Conservation (phyloP, 441 rosid species). For the Erysimum cheiri region DNA sequence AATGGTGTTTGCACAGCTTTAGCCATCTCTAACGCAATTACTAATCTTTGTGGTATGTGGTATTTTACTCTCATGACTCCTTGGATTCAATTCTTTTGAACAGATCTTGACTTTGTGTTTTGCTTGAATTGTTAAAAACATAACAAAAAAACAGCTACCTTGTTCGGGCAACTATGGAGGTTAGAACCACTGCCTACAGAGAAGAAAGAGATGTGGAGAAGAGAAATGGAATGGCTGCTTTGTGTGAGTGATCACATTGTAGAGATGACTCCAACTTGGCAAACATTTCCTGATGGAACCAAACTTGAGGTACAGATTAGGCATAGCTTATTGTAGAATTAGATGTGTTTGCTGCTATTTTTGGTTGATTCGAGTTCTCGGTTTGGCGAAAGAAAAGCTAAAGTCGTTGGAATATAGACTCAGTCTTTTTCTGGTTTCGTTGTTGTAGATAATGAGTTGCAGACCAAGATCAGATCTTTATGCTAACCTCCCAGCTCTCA, state of each 20-base stretch:
- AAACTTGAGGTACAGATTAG: slow-evolving; percentile 76
- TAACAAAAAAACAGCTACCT: slow-evolving; percentile 62
- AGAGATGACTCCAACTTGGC: slow-evolving; percentile 89
- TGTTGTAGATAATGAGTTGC: slow-evolving; percentile 90
- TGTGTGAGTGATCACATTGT: slow-evolving; percentile 95
- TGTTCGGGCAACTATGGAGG: slow-evolving; percentile 98
- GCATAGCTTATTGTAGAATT: background rate
- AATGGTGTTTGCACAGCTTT: slow-evolving; percentile 93
- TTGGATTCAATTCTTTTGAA: slow-evolving; percentile 11
- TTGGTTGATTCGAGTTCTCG: background rate
- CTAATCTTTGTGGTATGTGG: slow-evolving; percentile 90
- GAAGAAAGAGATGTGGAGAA: slow-evolving; percentile 96
- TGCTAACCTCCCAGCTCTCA: slow-evolving; percentile 85
- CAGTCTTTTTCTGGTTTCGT: slow-evolving; percentile 1
- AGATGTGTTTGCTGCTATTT: background rate
- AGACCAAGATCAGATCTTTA: slow-evolving; percentile 91
- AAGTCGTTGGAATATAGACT: background rate
- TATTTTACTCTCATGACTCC: slow-evolving; percentile 5
- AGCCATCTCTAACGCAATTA: slow-evolving; percentile 94
- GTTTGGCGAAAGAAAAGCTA: background rate
- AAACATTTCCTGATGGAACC: slow-evolving; percentile 93
- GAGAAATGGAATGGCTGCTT: slow-evolving; percentile 99
- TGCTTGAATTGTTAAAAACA: slow-evolving; percentile 23
- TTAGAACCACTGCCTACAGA: slow-evolving; percentile 76
- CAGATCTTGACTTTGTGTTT: slow-evolving; percentile 34